These are phyloP conservation scores for Phaffia australis DNA, from an alignment of 768 basidiomycete genomes.

Conservation along the genomic window DNA sequence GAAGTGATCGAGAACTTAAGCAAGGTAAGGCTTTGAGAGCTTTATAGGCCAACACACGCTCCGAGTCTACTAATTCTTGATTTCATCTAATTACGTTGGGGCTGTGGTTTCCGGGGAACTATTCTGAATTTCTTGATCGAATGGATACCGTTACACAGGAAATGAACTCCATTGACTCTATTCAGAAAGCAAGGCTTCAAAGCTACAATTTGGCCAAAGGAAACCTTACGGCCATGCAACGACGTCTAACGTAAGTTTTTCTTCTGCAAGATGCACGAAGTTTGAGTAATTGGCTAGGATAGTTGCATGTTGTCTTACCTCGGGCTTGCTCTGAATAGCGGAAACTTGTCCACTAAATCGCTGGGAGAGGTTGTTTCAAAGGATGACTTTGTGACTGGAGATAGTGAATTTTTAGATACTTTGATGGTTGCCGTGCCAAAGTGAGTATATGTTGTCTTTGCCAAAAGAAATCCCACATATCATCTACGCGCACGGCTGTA, in stretches of 20 bases:
- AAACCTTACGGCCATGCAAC: slow-evolving; percentile 76
- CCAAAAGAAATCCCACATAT: not conserved
- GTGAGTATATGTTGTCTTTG: slow-evolving; percentile 43
- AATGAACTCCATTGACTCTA: slow-evolving; percentile 85
- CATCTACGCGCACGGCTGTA: not conserved
- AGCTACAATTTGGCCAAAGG: slow-evolving; percentile 93
- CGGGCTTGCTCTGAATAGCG: slow-evolving; percentile 43
- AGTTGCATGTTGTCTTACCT: not conserved
- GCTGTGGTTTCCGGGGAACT: not conserved
- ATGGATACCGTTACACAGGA: slow-evolving; percentile 48
- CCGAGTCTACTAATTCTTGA: slow-evolving; percentile 3
- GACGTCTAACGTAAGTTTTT: slow-evolving; percentile 70
- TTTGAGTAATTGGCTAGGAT: not conserved
- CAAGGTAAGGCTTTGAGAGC: slow-evolving; percentile 49
- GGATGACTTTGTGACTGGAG: slow-evolving; percentile 61
- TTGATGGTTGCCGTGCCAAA: slow-evolving; percentile 86
- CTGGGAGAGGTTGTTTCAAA: slow-evolving; percentile 72
- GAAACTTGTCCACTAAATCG: slow-evolving; percentile 85
- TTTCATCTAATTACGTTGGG: not conserved
- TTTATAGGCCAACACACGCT: not conserved
- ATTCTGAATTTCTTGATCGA: not conserved
- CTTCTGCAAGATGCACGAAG: not conserved
- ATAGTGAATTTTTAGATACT: slow-evolving; percentile 91
- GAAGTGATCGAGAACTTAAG: slow-evolving; percentile 76
- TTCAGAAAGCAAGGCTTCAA: slow-evolving; percentile 81